A percentile compares a stretch with the other conserved stretches of the same genome.
phyloP scores from a whole-genome alignment of 176 grass and related monocot genomes.

The Aegilops bicornis region DNA sequence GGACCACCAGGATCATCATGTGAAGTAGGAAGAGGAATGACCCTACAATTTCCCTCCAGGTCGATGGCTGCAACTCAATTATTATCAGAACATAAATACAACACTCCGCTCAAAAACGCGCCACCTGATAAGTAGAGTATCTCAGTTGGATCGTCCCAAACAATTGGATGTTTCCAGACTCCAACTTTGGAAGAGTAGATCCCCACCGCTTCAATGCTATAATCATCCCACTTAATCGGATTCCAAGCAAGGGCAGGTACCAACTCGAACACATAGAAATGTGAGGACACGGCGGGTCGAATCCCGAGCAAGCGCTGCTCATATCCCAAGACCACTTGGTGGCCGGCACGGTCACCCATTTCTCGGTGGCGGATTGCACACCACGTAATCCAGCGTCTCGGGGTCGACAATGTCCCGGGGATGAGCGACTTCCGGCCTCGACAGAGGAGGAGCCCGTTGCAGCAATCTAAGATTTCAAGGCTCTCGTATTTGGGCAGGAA shows the following conservation, averaged over 20 bases:
- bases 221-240: fast-evolving
- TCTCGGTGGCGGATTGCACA: neutral
- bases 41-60: neutral
- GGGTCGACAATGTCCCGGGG: no score
- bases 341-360: neutral
- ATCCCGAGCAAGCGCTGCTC: neutral
- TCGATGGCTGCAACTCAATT: neutral
- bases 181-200: neutral
- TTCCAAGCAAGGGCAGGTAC: neutral
- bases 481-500: neutral
- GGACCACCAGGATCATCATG: neutral
- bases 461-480: neutral
- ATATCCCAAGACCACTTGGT: neutral
- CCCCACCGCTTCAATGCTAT: neutral
- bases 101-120: neutral
- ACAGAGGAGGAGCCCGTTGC: neutral
- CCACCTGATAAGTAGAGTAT: neutral
- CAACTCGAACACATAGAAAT: neutral
- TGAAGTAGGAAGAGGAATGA: neutral
- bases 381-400: neutral
- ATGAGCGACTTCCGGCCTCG: neutral
- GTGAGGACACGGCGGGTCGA: neutral
- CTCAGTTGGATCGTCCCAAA: neutral
- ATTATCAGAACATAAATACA: neutral
- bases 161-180: neutral